These are phyloP conservation scores for Aspergillus bombycis DNA, from an alignment of 2,329 filamentous ascomycete species.

Conservation along the genomic window DNA sequence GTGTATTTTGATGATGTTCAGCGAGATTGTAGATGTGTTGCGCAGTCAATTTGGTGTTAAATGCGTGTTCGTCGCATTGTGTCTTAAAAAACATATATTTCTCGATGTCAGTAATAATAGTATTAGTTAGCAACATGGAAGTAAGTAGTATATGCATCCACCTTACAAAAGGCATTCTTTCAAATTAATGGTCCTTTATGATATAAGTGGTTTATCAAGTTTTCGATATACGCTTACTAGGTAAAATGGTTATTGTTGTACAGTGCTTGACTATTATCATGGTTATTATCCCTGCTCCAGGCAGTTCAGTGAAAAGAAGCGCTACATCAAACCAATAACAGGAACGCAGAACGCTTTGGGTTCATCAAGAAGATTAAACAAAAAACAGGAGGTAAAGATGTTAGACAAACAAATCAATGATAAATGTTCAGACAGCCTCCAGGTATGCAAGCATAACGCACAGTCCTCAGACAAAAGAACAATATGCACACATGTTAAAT, in stretches of 20 bases:
- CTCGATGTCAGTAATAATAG: neutral
- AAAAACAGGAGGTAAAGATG: slow-evolving; percentile 1
- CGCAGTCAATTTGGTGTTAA: neutral
- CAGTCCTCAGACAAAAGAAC: neutral
- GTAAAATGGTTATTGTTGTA: neutral
- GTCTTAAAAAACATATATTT: neutral
- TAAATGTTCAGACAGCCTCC: slow-evolving; percentile 22
- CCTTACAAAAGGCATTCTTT: neutral
- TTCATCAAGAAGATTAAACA: too few species aligned
- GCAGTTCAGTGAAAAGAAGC: neutral
- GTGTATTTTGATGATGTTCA: neutral
- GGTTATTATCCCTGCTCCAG: neutral
- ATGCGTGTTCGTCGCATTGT: neutral
- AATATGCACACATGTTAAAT: neutral
- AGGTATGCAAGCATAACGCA: neutral
- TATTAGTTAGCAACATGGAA: neutral
- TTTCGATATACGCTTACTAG: neutral
- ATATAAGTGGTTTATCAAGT: neutral
- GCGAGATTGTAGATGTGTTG: neutral
- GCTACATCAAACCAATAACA: neutral
- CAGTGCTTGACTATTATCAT: neutral
- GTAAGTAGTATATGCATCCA: neutral
- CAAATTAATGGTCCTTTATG: neutral
- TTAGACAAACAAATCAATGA: slow-evolving; percentile 15
- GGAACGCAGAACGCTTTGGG: neutral